These are phyloP conservation scores for Rostrohypoxylon terebratum DNA, from an alignment of 495 filamentous ascomycete species.

Conservation along the genomic window DNA sequence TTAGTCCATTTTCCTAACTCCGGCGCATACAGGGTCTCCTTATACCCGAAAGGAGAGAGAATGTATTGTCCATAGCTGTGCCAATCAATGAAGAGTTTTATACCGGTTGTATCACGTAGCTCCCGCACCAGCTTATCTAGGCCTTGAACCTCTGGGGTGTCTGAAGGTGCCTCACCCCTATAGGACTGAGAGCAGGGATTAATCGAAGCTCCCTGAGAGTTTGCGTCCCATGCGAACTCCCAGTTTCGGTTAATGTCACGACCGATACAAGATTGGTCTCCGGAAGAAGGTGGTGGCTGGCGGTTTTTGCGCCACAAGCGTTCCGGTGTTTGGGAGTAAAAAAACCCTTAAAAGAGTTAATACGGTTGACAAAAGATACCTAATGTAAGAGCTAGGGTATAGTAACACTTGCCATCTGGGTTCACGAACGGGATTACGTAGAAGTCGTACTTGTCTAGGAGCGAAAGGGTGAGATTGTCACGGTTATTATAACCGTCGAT, in stretches of 20 bases:
- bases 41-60: slow-evolving; percentile 31
- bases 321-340: slow-evolving; percentile 61
- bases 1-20: slow-evolving; percentile 60
- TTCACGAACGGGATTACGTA: slow-evolving; percentile 66
- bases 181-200: slow-evolving; percentile 62
- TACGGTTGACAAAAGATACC: not conserved
- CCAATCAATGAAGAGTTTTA: slow-evolving; percentile 63
- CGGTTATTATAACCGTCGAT: slow-evolving; percentile 55
- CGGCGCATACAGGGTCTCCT: slow-evolving; percentile 46
- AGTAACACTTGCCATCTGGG: slow-evolving; percentile 56
- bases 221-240: slow-evolving; percentile 59
- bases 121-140: slow-evolving; percentile 50
- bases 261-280: slow-evolving; percentile 54
- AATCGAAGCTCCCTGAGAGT: slow-evolving; percentile 56
- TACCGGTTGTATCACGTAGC: slow-evolving; percentile 52
- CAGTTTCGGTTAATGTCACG: slow-evolving; percentile 68
- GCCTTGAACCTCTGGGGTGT: slow-evolving; percentile 44
- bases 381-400: not conserved
- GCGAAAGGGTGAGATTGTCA: slow-evolving; percentile 44
- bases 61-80: slow-evolving; percentile 62
- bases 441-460: slow-evolving; percentile 63
- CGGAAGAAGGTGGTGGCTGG: slow-evolving; percentile 47
- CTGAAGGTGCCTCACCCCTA: slow-evolving; percentile 52
- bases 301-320: slow-evolving; percentile 66
- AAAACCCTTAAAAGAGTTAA: slow-evolving; percentile 51